phyloP scores from a whole-genome alignment of 2,329 filamentous ascomycete species.

The Cercospora zeina region DNA sequence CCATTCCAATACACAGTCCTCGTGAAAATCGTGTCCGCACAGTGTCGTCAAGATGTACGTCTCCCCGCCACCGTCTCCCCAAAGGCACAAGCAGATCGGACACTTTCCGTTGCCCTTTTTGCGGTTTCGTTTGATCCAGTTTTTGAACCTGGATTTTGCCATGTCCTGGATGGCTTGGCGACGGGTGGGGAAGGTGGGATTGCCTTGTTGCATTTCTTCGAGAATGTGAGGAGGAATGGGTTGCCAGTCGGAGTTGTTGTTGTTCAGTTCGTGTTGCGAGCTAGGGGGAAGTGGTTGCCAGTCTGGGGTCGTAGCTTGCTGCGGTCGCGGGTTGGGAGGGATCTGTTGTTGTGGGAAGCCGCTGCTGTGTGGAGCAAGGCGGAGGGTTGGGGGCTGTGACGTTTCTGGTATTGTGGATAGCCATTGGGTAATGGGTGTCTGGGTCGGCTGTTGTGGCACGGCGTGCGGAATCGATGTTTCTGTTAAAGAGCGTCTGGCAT shows the following conservation, averaged over 20 bases:
- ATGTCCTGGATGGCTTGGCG: not conserved
- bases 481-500: not conserved
- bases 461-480: not conserved
- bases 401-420: not conserved
- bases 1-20: constrained; percentile 9
- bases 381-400: not conserved
- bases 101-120: not conserved
- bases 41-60: constrained; percentile 3
- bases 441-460: not conserved
- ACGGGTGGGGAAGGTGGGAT: not conserved
- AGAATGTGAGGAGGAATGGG: not conserved
- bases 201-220: constrained; percentile 10
- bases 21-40: constrained; percentile 10
- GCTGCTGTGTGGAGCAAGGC: not conserved
- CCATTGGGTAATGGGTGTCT: not conserved
- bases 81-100: constrained; percentile 4
- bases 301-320: not conserved
- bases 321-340: not conserved
- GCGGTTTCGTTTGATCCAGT: not conserved
- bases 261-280: not conserved
- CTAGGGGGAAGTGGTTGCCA: not conserved
- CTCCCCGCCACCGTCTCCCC: not conserved
- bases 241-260: constrained; percentile 5
- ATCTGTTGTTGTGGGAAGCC: not conserved
- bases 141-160: constrained; percentile 4